Percentiles rank a stretch among this genome's conserved stretches.
Evolutionary conservation across 768 basidiomycete species (phyloP).

Genomic region (Leccinum olivaceopallidum): DNA sequence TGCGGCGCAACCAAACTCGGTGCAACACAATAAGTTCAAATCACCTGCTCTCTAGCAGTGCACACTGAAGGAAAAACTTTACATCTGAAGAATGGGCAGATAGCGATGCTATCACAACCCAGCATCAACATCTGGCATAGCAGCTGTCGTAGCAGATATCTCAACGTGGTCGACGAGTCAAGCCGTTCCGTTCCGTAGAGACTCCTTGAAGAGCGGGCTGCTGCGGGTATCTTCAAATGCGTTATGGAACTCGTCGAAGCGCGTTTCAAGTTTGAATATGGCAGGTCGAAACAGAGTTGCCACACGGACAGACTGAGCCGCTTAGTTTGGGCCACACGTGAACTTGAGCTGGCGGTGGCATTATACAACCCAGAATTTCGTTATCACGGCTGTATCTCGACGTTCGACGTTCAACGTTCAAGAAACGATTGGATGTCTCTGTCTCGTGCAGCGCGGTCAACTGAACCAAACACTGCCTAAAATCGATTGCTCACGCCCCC

Average conservation of each 20-base stretch:
- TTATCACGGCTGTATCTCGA: not conserved
- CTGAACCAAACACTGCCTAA: not conserved
- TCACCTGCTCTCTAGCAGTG: not conserved
- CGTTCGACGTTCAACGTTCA: no score
- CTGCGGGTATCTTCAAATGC: not conserved
- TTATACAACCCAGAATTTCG: not conserved
- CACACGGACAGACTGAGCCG: not conserved
- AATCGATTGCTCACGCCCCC: no score
- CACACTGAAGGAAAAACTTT: not conserved
- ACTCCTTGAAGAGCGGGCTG: not conserved
- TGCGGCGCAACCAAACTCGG: conserved; percentile 1
- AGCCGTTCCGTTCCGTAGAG: not conserved
- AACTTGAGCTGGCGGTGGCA: not conserved
- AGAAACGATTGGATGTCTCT: no score
- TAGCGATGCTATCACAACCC: not conserved
- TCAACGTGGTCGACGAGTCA: not conserved
- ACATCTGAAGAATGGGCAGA: not conserved
- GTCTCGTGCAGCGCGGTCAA: no score
- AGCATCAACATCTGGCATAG: not conserved
- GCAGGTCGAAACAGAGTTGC: not conserved
- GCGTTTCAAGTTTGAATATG: not conserved
- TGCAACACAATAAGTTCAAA: not conserved
- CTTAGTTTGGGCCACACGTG: not conserved
- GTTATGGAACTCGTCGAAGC: not conserved
- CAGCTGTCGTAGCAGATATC: not conserved